Evolutionary conservation across 257 asterid genomes (phyloP), one percentile per base, ranked within the genome.

Genomic region (Nicotiana tomentosiformis): DNA sequence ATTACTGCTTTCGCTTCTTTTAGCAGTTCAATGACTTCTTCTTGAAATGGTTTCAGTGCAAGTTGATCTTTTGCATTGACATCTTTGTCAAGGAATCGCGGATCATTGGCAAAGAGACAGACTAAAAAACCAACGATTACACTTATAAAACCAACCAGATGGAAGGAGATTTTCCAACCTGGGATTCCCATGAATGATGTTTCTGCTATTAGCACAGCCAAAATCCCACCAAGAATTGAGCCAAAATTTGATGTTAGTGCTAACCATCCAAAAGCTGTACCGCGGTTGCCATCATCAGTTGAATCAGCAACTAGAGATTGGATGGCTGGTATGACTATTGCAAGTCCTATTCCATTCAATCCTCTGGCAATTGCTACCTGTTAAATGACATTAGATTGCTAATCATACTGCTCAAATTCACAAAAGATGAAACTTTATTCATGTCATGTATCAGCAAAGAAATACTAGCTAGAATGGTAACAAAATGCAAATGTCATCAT

Each of bases 241-340:
- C 98, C 98, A n/a, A 93, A 46, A 88, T 89, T 90, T 43, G 92
- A 92, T 0, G 97, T 92, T 35, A 95, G 62, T n/a, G 88, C 90
- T 29, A 95, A 88, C 98, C 97, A 93, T 30, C 98, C 98, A 30
- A 95, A 95, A 33, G 98, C 98, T 16, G 92, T 93, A n/a, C 98
- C 98, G 0, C 98, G 97, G 49, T 95, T 93, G 77, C 89, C 86
- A 32, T 92, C 97, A 32, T 91, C 92, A 51, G 95, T 93, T n/a
- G 94, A 92, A 80, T 95, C 98, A 0, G 98, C 98, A 9, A 95
- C 95, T 4, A 95, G 94, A 57, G 98, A 92, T 72, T 88, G 93
- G 64, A 95, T 91, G 33, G 98, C 97, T 10, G 99, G 99, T 4
- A 90, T 88, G 37, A 95, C 97, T 39, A 95, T 89, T 77, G 98